Evolutionary conservation across 163 green algal species (phyloP).

Genomic region (Volvox carteri): DNA sequence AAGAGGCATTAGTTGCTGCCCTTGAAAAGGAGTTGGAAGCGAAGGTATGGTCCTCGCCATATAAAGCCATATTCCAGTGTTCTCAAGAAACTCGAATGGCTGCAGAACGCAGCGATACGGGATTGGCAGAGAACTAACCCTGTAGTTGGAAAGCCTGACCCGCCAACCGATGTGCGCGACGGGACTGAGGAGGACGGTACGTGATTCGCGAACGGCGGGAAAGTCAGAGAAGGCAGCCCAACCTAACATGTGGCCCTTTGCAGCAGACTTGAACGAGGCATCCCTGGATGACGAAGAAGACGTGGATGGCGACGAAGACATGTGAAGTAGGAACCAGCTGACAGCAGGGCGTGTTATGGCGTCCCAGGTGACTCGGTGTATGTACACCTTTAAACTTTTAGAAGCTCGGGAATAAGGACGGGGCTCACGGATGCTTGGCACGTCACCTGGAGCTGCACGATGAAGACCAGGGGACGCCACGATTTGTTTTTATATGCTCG

Average conservation of each 20-base stretch:
- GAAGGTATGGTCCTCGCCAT: conserved; percentile 23
- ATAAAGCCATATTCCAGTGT: too few species aligned
- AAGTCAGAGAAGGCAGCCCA: neutral
- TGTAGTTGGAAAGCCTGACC: conserved; percentile 38
- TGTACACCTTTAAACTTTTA: too few species aligned
- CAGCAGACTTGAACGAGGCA: conserved; percentile 1
- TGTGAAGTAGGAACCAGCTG: neutral
- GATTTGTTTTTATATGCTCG: too few species aligned
- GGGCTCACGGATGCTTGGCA: too few species aligned
- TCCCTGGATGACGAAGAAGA: conserved; percentile 38
- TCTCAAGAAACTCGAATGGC: too few species aligned
- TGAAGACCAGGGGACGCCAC: too few species aligned
- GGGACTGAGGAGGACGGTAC: conserved; percentile 43
- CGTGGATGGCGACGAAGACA: conserved; percentile 39
- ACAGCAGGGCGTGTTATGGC: neutral
- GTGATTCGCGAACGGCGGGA: conserved; percentile 2
- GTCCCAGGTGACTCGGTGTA: conserved; percentile 23
- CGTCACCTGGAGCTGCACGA: too few species aligned
- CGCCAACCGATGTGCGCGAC: conserved; percentile 5
- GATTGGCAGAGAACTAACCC: conserved; percentile 42
- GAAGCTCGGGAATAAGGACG: too few species aligned
- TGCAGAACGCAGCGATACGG: conserved; percentile 42
- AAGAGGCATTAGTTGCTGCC: conserved; percentile 47
- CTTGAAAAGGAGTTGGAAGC: conserved; percentile 58
- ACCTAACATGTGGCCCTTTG: neutral